Evolutionary conservation across 2,329 filamentous ascomycete genomes (phyloP), one percentile per base, ranked within the genome.

Genomic region (Coniochaeta sp.): DNA sequence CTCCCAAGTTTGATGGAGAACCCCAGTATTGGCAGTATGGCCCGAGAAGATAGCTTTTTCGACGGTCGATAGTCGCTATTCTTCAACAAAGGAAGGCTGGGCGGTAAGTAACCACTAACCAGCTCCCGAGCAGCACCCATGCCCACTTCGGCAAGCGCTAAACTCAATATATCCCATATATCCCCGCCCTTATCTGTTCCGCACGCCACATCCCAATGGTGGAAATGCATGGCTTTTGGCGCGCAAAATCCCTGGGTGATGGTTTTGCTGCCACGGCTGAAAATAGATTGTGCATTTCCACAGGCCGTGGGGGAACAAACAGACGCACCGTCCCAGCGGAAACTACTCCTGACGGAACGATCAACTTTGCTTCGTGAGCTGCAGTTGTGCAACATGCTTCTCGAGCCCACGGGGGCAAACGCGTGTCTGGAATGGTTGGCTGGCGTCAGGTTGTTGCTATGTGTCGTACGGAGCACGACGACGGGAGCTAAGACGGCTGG

Each of bases 11-110:
- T 33, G 31, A 7, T 40, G 35, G 35, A 56, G 35, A 10, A 47
- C 31, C 27, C 40, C 50, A 51, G 59, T 57, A 58, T 59, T 58
- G 55, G 30, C 32, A 20, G 9, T 27, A 47, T n/a, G 40, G 8
- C n/a, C n/a, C n/a, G n/a, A 26, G 12, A n/a, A 9, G 20, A 26
- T 42, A 24, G 2, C 38, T 24, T 24, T 42, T 42, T 18, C 18
- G 26, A 18, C 38, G 20, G 38, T 42, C 38, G 38, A 42, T 42
- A 42, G 38, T 42, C 35, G 38, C 38, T 24, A 42, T 42, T 42
- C 38, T 26, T 42, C 38, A 42, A 42, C 38, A 42, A 42, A 42
- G 38, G 38, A 42, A 42, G 14, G 14, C 18, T 42, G 38, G 12
- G 20, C 20, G 38, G 18, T 42, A 42, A 6, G 27, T 30, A 12